Evolutionary conservation across 208 protist genomes (phyloP).

Genomic region (Perkinsela sp.): DNA sequence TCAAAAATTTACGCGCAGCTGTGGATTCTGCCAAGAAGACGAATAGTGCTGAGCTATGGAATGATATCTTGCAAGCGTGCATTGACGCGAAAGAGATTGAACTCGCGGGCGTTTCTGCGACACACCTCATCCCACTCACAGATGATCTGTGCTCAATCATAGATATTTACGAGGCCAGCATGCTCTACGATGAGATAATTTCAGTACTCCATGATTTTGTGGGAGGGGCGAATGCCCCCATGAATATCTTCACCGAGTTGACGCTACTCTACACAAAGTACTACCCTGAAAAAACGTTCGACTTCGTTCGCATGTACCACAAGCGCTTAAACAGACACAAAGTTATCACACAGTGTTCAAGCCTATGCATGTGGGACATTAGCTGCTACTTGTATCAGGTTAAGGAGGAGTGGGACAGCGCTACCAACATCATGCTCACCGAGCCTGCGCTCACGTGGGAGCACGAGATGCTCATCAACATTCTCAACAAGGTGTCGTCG

Average conservation of each 20-base stretch:
- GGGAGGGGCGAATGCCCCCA: slow-evolving; percentile 77
- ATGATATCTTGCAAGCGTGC: slow-evolving; percentile 83
- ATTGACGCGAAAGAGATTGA: slow-evolving; percentile 90
- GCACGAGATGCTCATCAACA: slow-evolving; percentile 89
- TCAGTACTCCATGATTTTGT: slow-evolving; percentile 76
- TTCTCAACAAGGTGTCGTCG: slow-evolving; percentile 73
- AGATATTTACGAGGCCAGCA: slow-evolving; percentile 45
- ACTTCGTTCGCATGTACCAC: slow-evolving; percentile 91
- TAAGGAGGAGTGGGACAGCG: slow-evolving; percentile 96
- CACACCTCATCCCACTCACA: slow-evolving; percentile 88
- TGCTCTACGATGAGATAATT: slow-evolving; percentile 83
- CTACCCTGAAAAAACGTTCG: slow-evolving; percentile 90
- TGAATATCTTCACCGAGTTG: slow-evolving; percentile 97
- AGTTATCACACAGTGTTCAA: slow-evolving; percentile 71
- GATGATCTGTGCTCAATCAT: slow-evolving; percentile 85
- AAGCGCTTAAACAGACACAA: slow-evolving; percentile 87
- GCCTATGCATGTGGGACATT: slow-evolving; percentile 79
- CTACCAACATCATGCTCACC: slow-evolving; percentile 83
- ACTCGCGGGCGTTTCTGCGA: slow-evolving; percentile 82
- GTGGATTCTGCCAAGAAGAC: slow-evolving; percentile 96
- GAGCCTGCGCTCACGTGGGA: slow-evolving; percentile 86
- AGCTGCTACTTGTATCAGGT: slow-evolving; percentile 81
- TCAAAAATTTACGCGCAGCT: slow-evolving; percentile 72
- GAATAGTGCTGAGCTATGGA: slow-evolving; percentile 80
- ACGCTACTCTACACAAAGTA: slow-evolving; percentile 96